Conservation (phyloP, 1,284 basidiomycete genomes). For the Chiua sp. region DNA sequence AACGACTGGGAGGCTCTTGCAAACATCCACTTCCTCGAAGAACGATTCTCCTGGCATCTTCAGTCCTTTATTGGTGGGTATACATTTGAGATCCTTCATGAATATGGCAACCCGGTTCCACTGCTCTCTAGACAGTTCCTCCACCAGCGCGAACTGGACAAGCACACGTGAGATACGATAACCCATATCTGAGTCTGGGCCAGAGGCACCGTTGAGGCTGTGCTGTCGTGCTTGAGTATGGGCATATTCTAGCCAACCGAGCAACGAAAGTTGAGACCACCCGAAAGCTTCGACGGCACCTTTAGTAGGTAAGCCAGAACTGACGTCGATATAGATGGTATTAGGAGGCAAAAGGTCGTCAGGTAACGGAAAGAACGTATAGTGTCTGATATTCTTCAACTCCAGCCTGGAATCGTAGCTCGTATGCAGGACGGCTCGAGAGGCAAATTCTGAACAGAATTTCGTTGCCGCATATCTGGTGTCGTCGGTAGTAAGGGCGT, state of each 20-base stretch:
- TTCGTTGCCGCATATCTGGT: neutral
- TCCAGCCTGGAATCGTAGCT: constrained; percentile 18
- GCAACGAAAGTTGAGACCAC: constrained; percentile 73
- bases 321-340: constrained; percentile 49
- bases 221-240: neutral
- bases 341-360: constrained; percentile 70
- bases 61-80: constrained; percentile 66
- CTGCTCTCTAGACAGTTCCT: constrained; percentile 57
- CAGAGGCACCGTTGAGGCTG: constrained; percentile 33
- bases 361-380: constrained; percentile 69
- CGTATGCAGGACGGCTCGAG: neutral
- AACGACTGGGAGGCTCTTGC: constrained; percentile 20
- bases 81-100: constrained; percentile 68
- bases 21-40: constrained; percentile 28
- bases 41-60: constrained; percentile 23
- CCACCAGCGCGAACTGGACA: constrained; percentile 80
- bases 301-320: constrained; percentile 53
- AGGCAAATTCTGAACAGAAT: constrained; percentile 14
- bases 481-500: neutral
- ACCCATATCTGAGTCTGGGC: constrained; percentile 52
- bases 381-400: constrained; percentile 70
- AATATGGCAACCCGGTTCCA: constrained; percentile 71
- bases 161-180: constrained; percentile 60
- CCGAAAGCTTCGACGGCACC: constrained; percentile 75
- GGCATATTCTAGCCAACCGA: constrained; percentile 36